Evolutionary conservation across 2,329 filamentous ascomycete species (phyloP).

Genomic region (Apiospora sp.): DNA sequence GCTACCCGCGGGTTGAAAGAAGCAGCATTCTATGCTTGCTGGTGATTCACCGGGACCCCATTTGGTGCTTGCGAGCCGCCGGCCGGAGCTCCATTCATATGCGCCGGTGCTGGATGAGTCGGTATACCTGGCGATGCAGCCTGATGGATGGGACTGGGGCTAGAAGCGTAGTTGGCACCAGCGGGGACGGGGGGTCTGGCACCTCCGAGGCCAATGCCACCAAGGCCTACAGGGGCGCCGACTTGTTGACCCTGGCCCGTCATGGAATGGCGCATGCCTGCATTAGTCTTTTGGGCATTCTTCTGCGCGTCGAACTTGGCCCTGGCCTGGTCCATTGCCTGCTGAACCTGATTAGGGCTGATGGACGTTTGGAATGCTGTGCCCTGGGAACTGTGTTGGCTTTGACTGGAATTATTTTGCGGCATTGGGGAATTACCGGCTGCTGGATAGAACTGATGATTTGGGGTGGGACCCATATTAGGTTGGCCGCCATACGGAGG

Average conservation of each 20-base stretch:
- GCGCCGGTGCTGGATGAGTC: conserved; percentile 28
- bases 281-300: conserved; percentile 38
- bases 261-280: conserved; percentile 36
- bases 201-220: conserved; percentile 42
- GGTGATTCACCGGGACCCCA: conserved; percentile 17
- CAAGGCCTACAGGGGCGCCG: conserved; percentile 41
- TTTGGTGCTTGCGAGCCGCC: conserved; percentile 11
- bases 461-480: conserved; percentile 37
- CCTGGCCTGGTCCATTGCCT: conserved; percentile 44
- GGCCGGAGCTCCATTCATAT: conserved; percentile 37
- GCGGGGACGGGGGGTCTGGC: conserved; percentile 36
- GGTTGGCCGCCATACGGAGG: conserved; percentile 39
- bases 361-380: conserved; percentile 42
- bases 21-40: conserved; percentile 24
- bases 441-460: conserved; percentile 38
- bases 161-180: conserved; percentile 35
- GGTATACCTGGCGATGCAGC: conserved; percentile 32
- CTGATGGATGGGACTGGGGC: conserved; percentile 38
- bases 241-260: conserved; percentile 35
- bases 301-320: conserved; percentile 42
- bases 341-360: conserved; percentile 41
- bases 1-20: conserved; percentile 1
- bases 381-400: conserved; percentile 34
- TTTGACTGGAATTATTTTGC: conserved; percentile 33
- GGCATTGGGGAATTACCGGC: conserved; percentile 37